Evolutionary conservation across 176 grass and related monocot genomes (phyloP), one percentile per base, ranked within the genome.

Genomic region (Phyllostachys edulis): DNA sequence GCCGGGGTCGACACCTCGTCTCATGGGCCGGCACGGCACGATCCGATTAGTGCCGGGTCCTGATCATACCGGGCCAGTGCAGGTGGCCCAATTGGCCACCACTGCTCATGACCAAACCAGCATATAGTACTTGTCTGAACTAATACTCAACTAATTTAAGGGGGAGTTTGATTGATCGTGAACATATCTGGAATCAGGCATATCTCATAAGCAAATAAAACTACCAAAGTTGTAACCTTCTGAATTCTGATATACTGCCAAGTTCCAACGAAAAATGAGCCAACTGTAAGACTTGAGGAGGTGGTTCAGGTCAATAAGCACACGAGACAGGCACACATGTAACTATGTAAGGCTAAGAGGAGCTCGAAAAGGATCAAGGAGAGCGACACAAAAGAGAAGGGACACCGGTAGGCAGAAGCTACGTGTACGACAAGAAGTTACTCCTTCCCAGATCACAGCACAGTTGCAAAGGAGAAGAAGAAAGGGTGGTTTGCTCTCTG

Each of bases 381-480:
- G 74, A 80, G 16, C 17, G 3, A 15, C 21, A 15, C 26, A 26
- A 59, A 82, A 68, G 68, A 50, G 83, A 76, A 60, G 68, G 61
- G 83, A 4, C 71, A 23, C 36, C 51, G 20, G 21, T 20, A 0
- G 60, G 32, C 57, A 27, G 50, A 14, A 71, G 79, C 73, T 77
- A 84, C 82, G 82, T 85, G 82, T 40, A 64, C 64, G 42, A 65
- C 64, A 52, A 65, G 37, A 86, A 76, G 78, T 0, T 21, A 71
- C 65, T 82, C 78, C 60, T 21, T 15, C 34, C 78, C 63, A 63
- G 39, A 66, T 54, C 69, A 38, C 37, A 32, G 52, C 49, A 54
- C 44, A 42, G 69, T 39, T 44, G 73, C 61, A 75, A 32, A 54
- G 59, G 4, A 52, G 52, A 24, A 74, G 7, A 32, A 46, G 21